phyloP scores from a whole-genome alignment of 768 basidiomycete genomes.

The Collybiopsis confluens region DNA sequence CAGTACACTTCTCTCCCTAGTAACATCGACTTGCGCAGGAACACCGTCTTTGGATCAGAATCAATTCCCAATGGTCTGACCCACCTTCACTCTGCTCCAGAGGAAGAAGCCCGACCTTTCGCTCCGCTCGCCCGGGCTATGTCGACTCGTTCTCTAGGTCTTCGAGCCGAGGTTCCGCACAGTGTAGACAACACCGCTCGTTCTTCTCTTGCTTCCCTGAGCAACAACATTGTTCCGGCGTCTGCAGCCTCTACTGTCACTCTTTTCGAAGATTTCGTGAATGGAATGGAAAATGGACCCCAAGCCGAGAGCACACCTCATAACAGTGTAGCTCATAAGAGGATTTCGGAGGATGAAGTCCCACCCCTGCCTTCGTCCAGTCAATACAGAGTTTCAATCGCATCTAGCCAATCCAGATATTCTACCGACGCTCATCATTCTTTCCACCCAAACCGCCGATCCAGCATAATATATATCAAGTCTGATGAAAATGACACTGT shows the following conservation, averaged over 20 bases:
- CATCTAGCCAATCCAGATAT: conserved; percentile 24
- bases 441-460: conserved; percentile 31
- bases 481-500: conserved; percentile 39
- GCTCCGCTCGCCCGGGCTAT: conserved; percentile 27
- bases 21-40: conserved; percentile 40
- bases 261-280: conserved; percentile 53
- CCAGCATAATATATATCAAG: conserved; percentile 64
- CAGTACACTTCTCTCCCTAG: conserved; percentile 35
- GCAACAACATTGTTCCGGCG: conserved; percentile 27
- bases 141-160: conserved; percentile 42
- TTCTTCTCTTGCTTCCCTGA: conserved; percentile 41
- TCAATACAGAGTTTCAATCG: background rate
- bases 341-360: conserved; percentile 22
- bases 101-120: conserved; percentile 32
- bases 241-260: conserved; percentile 62
- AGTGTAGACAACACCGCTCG: conserved; percentile 43
- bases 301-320: conserved; percentile 64
- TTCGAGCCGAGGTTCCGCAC: conserved; percentile 48
- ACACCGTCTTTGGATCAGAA: conserved; percentile 46
- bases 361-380: conserved; percentile 26
- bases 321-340: conserved; percentile 36
- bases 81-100: conserved; percentile 33
- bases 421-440: conserved; percentile 6
- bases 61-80: conserved; percentile 27
- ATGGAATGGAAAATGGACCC: conserved; percentile 37